Percentiles rank a stretch among this genome's conserved stretches.
Conservation (phyloP, 106 monocot species). For the Alisma plantagoaquatica region DNA sequence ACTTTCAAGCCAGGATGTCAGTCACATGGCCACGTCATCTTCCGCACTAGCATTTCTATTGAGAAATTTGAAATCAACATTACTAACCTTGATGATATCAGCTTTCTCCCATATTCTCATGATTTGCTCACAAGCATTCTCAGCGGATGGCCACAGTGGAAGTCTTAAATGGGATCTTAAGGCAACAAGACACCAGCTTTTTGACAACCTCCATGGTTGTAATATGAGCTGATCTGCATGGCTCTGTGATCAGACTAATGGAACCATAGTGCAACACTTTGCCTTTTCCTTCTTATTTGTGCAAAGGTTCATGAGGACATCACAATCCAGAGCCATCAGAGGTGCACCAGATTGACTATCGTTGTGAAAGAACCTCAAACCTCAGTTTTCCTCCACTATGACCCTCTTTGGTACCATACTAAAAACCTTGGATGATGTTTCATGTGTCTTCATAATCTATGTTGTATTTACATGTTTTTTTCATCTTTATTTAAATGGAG, state of each 20-base stretch:
- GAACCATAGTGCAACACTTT: constrained; percentile 25
- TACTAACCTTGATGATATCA: constrained; percentile 36
- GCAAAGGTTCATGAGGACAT: too few relatives aligned
- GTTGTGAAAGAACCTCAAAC: too few relatives aligned
- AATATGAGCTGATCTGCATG: constrained; percentile 33
- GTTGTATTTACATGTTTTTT: too few relatives aligned
- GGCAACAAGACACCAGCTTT: constrained; percentile 20
- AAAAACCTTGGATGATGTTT: too few relatives aligned
- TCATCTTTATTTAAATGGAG: too few relatives aligned
- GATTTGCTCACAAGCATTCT: constrained; percentile 21
- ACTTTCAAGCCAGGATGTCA: constrained; percentile 16
- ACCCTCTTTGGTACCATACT: too few relatives aligned
- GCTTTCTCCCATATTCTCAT: constrained; percentile 36
- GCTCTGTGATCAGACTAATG: constrained; percentile 27
- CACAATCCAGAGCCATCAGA: too few relatives aligned
- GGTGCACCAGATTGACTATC: too few relatives aligned
- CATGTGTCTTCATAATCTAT: too few relatives aligned
- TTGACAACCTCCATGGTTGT: constrained; percentile 29
- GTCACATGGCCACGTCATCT: constrained; percentile 16
- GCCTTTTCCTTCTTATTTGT: too few relatives aligned
- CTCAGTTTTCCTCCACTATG: too few relatives aligned
- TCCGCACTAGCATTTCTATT: constrained; percentile 9
- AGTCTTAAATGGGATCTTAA: constrained; percentile 31
- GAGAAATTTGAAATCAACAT: constrained; percentile 30
- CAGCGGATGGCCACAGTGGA: constrained; percentile 26